Conservation (phyloP, 1,139 yeast genomes). For the Kurtzmaniella quercitrusa region DNA sequence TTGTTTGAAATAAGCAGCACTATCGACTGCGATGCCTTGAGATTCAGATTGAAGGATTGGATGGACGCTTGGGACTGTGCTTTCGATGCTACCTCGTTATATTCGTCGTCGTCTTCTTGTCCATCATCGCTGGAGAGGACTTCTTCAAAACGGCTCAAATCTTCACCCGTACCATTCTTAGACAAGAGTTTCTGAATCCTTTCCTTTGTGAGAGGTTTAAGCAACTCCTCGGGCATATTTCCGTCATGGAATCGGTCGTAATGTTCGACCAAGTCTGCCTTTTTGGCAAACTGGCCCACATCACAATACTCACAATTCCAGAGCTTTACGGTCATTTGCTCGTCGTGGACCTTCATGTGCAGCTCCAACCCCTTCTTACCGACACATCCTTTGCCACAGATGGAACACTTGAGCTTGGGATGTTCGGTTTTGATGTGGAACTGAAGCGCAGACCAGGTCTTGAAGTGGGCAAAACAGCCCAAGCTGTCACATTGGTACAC, state of each 20-base stretch:
- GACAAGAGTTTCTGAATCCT: slow-evolving; percentile 19
- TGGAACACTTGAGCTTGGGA: slow-evolving; percentile 60
- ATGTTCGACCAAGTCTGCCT: slow-evolving; percentile 32
- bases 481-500: slow-evolving; percentile 60
- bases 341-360: slow-evolving; percentile 64
- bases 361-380: slow-evolving; percentile 66
- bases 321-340: slow-evolving; percentile 42
- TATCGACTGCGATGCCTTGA: slow-evolving; percentile 19
- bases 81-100: slow-evolving; percentile 10
- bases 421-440: slow-evolving; percentile 69
- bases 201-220: slow-evolving; percentile 22
- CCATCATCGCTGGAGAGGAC: slow-evolving; percentile 11
- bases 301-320: slow-evolving; percentile 62
- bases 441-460: slow-evolving; percentile 75
- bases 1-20: slow-evolving; percentile 36
- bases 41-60: slow-evolving; percentile 19
- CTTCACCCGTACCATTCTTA: slow-evolving; percentile 8
- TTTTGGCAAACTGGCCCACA: slow-evolving; percentile 31
- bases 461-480: slow-evolving; percentile 57
- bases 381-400: slow-evolving; percentile 72
- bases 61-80: slow-evolving; percentile 22
- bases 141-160: slow-evolving; percentile 4
- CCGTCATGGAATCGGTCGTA: slow-evolving; percentile 44
- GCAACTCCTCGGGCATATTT: slow-evolving; percentile 31
- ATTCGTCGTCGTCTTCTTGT: slow-evolving; percentile 14